These are phyloP conservation scores for Euphorbia tirucalli DNA, from an alignment of 345 rosid genomes.

Conservation along the genomic window DNA sequence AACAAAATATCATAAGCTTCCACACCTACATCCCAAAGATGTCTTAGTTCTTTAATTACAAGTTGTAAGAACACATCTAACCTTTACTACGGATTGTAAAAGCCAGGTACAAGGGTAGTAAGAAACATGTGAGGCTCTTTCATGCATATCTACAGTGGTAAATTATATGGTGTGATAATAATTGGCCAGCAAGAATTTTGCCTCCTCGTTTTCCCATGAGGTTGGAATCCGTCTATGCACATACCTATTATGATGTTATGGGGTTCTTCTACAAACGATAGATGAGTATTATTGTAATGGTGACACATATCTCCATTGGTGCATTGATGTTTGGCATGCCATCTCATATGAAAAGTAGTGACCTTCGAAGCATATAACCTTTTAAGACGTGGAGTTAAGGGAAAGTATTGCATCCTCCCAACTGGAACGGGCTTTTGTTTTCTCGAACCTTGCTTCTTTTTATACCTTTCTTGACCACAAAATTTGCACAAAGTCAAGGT, in stretches of 20 bases:
- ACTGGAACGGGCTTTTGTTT: not conserved
- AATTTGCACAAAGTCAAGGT: too few relatives aligned
- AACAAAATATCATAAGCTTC: not conserved
- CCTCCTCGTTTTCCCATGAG: not conserved
- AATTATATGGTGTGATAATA: not conserved
- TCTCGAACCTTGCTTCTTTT: too few relatives aligned
- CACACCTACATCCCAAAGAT: not conserved
- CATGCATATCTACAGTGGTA: not conserved
- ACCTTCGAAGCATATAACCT: not conserved
- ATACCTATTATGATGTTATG: not conserved
- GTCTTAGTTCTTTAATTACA: slow-evolving; percentile 3
- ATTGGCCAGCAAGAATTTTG: slow-evolving; percentile 7
- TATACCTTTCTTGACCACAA: too few relatives aligned
- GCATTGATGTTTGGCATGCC: not conserved
- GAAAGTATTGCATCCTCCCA: not conserved
- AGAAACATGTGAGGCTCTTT: not conserved
- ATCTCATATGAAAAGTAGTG: not conserved
- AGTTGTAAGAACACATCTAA: slow-evolving; percentile 15
- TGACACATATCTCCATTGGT: not conserved
- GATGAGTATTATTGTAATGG: not conserved
- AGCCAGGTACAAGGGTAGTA: not conserved
- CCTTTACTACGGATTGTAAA: not conserved
- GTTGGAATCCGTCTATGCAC: not conserved
- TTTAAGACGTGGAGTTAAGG: not conserved
- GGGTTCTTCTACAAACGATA: not conserved